A percentile compares a stretch with the other conserved stretches of the same genome.
These are phyloP conservation scores for Hsuehochloa calcarea DNA, from an alignment of 176 grass and related monocot genomes.

Conservation along the genomic window DNA sequence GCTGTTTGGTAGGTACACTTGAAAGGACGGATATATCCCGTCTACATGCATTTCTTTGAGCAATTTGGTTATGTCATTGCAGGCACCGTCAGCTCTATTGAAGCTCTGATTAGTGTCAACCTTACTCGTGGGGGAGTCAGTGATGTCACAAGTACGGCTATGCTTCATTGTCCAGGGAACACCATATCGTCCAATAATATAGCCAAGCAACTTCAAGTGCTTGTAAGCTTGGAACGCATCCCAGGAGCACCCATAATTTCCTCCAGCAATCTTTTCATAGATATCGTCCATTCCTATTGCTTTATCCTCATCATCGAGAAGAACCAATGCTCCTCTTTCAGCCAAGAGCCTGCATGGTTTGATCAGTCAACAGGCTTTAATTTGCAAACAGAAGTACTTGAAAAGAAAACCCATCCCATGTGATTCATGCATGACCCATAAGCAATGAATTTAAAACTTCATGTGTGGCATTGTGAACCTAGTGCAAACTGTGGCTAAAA, in stretches of 20 bases:
- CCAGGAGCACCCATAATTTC: slow-evolving; percentile 49
- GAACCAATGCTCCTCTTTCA: slow-evolving; percentile 75
- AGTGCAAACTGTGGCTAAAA: not conserved
- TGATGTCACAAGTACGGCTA: slow-evolving; percentile 14
- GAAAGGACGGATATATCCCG: slow-evolving; percentile 51
- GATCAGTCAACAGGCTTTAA: slow-evolving; percentile 5
- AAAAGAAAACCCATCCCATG: not conserved
- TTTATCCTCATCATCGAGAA: slow-evolving; percentile 41
- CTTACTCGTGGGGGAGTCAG: not conserved
- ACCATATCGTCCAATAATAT: slow-evolving; percentile 66
- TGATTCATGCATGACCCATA: not conserved
- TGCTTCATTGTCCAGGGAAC: slow-evolving; percentile 69
- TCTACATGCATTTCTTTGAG: slow-evolving; percentile 52
- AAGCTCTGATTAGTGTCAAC: not conserved
- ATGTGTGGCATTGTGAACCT: not conserved
- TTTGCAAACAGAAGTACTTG: not conserved
- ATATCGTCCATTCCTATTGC: slow-evolving; percentile 43
- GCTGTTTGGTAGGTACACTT: slow-evolving; percentile 78
- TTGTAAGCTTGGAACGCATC: slow-evolving; percentile 71
- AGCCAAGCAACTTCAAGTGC: slow-evolving; percentile 86
- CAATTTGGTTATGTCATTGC: slow-evolving; percentile 37
- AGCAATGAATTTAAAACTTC: not conserved
- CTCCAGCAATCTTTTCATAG: slow-evolving; percentile 53
- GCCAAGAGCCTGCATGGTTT: slow-evolving; percentile 63
- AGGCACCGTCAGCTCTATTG: not conserved